These are phyloP conservation scores for Tolypocladium tropicale DNA, from an alignment of 2,329 filamentous ascomycete genomes.

Conservation along the genomic window DNA sequence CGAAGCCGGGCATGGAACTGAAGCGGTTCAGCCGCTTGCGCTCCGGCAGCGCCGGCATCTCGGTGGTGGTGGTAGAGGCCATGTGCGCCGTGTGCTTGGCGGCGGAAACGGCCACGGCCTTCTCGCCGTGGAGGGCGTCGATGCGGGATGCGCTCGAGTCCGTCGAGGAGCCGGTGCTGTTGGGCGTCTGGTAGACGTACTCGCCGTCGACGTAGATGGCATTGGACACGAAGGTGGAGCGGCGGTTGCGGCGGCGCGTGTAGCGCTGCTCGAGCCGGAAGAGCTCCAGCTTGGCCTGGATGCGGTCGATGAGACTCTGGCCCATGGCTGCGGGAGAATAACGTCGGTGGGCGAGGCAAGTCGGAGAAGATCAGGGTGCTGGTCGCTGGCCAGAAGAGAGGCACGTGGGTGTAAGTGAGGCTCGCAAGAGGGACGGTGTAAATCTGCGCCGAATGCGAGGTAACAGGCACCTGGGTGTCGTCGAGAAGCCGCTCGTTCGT, in stretches of 20 bases:
- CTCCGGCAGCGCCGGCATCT: conserved; percentile 16
- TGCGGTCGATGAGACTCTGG: conserved; percentile 45
- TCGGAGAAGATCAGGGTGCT: not conserved
- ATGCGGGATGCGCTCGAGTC: conserved; percentile 27
- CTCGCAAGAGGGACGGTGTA: not conserved
- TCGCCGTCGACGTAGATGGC: conserved; percentile 92
- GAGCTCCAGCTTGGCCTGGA: conserved; percentile 69
- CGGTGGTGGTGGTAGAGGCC: conserved; percentile 15
- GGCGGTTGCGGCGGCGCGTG: conserved; percentile 75
- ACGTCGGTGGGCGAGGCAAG: not conserved
- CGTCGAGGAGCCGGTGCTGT: conserved; percentile 45
- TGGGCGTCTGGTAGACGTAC: conserved; percentile 70
- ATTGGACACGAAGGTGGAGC: conserved; percentile 80
- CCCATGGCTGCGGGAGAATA: conserved; percentile 27
- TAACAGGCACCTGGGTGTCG: not conserved
- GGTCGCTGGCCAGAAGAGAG: not conserved
- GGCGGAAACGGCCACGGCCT: conserved; percentile 14
- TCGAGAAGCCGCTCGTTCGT: not conserved
- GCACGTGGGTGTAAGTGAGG: not conserved
- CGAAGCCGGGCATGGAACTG: conserved; percentile 46
- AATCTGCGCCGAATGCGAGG: not conserved
- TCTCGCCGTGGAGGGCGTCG: conserved; percentile 26
- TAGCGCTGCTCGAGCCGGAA: conserved; percentile 94
- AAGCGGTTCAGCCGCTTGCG: conserved; percentile 44
- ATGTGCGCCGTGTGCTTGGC: conserved; percentile 10